A percentile compares a stretch with the other conserved stretches of the same genome.
These are phyloP conservation scores for Phialophora macrospora DNA, from an alignment of 2,329 filamentous ascomycete species.

Conservation along the genomic window DNA sequence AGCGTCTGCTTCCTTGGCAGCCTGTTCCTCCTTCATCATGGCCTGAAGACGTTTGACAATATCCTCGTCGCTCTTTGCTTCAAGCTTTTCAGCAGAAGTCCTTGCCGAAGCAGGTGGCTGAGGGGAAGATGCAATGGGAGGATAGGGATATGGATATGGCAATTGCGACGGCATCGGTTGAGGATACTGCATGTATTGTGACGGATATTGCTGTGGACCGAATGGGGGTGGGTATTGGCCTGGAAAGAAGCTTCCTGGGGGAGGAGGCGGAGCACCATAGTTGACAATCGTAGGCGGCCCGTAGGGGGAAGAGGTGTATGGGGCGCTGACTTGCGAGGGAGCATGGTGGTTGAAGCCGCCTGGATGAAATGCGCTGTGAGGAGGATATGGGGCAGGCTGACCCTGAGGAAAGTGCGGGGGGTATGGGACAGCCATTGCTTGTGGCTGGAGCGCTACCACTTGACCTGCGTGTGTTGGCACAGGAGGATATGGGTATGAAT, in stretches of 20 bases:
- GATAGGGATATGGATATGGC: conserved; percentile 38
- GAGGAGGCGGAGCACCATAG: conserved; percentile 41
- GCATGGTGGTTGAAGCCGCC: conserved; percentile 29
- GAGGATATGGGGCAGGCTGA: conserved; percentile 31
- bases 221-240: conserved; percentile 45
- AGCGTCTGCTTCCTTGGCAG: conserved; percentile 32
- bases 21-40: conserved; percentile 49
- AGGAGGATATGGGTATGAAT: conserved; percentile 44
- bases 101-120: conserved; percentile 44
- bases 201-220: conserved; percentile 35
- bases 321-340: conserved; percentile 36
- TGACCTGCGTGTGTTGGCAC: conserved; percentile 34
- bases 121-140: conserved; percentile 45
- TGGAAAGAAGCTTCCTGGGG: conserved; percentile 41
- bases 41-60: conserved; percentile 65
- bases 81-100: conserved; percentile 41
- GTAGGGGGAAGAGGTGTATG: conserved; percentile 41
- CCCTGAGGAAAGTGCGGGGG: conserved; percentile 28
- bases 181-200: conserved; percentile 46
- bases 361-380: conserved; percentile 24
- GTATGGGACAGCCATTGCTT: conserved; percentile 34
- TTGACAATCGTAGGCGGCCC: conserved; percentile 47
- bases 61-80: conserved; percentile 59
- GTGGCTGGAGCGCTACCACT: conserved; percentile 34
- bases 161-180: conserved; percentile 44